Base-by-base conservation (phyloP, 2,329 filamentous ascomycete species). In the Claviceps cyperi region DNA sequence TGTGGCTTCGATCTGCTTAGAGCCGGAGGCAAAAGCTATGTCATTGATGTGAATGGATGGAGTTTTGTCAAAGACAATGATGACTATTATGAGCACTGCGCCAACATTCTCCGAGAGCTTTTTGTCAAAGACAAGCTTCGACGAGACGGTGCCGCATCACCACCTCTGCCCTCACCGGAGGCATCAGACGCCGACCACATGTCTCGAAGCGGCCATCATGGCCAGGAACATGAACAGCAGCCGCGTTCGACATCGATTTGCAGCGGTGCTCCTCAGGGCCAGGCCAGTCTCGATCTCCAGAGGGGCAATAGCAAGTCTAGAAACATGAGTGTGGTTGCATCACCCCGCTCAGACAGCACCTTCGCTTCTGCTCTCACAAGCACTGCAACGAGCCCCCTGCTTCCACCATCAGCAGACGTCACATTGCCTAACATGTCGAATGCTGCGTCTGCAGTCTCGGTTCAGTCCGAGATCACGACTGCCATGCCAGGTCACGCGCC, bases 41-140 rank as follows among this genome's bases (percentile, higher is more conserved):
- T 98, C 46, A 98, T 98, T 57, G 92, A 98, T 60, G 92, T 98
- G 58, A 98, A 98, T 64, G 92, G 92, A 13, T 98, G 94, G 94
- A 97, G 91, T 62, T 98, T 98, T 60, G 92, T 98, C 65, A 98
- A 98, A 65, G 94, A 98, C 65, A 98, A 98, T 60, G 91, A 96
- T 54, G 90, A 94, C 53, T 98, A 98, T 66, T 98, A 98, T 64
- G 86, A 97, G 60, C 87, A 88, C 60, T 92, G 84, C 58, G 81
- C 92, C 21, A 82, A 74, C 52, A 95, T 97, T 46, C 71, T 98
- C 48, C 86, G 83, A 61, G 83, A 92, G 6, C 86, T 94, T 62
- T 97, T 98, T 57, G 73, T 94, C 55, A 80, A 80, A 55, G 91
- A 96, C 65, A 87, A 82, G 60, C 67, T 80, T 48, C 77, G 79